Evolutionary conservation across 2,329 filamentous ascomycete species (phyloP), one percentile per base, ranked within the genome.

Genomic region (Ilyonectria sp.): DNA sequence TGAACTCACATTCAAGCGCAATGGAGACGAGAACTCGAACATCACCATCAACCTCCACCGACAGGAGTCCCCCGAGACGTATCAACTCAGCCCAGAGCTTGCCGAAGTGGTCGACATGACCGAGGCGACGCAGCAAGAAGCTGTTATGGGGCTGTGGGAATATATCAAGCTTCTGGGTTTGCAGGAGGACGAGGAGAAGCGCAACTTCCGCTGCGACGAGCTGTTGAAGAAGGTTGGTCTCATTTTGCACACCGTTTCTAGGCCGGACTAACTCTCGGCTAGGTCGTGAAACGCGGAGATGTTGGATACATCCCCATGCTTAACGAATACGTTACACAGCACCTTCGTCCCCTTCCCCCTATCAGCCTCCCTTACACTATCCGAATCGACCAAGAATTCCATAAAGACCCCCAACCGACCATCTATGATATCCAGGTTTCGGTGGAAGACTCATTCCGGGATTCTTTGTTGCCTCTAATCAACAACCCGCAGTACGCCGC

Each of bases 101-200:
- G 91, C 94, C 11, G 93, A 97, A 56, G 88, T 98, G 15, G 86
- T 98, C 19, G 96, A 98, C 76, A 93, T 93, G 76, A 87, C 91
- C 55, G 94, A 97, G 80, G 95, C 94, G 57, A 95, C 96, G 31
- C 91, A 94, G 33, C 92, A 94, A 44, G 94, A 96, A 69, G 92
- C 95, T 7, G 91, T 97, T 31, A 93, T 97, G 86, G 95, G 93
- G 15, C 88, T 99, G 35, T 99, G 95, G 94, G 95, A 98, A 78
- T 99, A 99, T 76, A 93, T 97, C 72, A 92, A 94, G 74, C 87
- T 93, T 21, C 93, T 93, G 85, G 91, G 92, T 19, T 85, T 99
- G 53, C 94, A 97, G 79, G 95, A 98, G 78, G 95, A 97, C 71
- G 95, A 98, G 67, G 96, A 99, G 79, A 96, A 96, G 84, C 90